Percentiles rank a stretch among this genome's conserved stretches.
These are phyloP conservation scores for Backusella tuberculispora DNA, from an alignment of 192 early-diverging fungal genomes.

Conservation along the genomic window DNA sequence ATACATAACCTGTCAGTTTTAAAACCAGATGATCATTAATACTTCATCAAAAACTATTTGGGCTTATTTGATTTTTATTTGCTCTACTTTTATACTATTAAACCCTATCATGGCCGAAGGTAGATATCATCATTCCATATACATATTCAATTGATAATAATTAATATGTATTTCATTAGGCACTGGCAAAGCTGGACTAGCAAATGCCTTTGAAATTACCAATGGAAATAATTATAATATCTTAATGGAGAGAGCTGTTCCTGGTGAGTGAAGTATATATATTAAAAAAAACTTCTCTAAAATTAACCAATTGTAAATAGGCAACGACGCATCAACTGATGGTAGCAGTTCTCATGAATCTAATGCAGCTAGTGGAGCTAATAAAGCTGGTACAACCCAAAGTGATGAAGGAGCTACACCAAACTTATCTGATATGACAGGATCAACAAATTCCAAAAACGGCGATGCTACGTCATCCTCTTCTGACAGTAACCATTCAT, in stretches of 20 bases:
- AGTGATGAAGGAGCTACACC: not conserved
- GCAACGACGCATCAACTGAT: conserved; percentile 8
- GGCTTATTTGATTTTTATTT: conserved; percentile 12
- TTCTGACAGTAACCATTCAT: not conserved
- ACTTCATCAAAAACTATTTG: conserved; percentile 6
- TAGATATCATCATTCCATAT: not conserved
- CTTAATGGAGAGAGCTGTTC: conserved; percentile 14
- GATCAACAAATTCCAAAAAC: conserved; percentile 3
- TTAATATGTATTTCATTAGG: not conserved
- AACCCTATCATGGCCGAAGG: conserved; percentile 3
- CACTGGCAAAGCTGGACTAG: conserved; percentile 11
- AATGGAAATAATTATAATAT: not conserved
- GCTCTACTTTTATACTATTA: conserved; percentile 5
- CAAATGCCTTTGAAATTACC: not conserved
- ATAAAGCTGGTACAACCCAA: conserved; percentile 9
- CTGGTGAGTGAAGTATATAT: not conserved
- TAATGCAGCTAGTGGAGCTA: conserved; percentile 9
- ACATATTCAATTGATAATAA: not conserved
- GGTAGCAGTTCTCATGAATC: conserved; percentile 1
- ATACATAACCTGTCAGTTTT: conserved; percentile 8
- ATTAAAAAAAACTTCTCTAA: conserved; percentile 2
- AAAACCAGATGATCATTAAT: not conserved
- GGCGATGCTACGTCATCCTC: not conserved
- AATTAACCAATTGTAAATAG: conserved; percentile 1
- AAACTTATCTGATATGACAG: not conserved